Evolutionary conservation across 2,329 filamentous ascomycete species (phyloP), one percentile per base, ranked within the genome.

Genomic region (Apiospora koreana): DNA sequence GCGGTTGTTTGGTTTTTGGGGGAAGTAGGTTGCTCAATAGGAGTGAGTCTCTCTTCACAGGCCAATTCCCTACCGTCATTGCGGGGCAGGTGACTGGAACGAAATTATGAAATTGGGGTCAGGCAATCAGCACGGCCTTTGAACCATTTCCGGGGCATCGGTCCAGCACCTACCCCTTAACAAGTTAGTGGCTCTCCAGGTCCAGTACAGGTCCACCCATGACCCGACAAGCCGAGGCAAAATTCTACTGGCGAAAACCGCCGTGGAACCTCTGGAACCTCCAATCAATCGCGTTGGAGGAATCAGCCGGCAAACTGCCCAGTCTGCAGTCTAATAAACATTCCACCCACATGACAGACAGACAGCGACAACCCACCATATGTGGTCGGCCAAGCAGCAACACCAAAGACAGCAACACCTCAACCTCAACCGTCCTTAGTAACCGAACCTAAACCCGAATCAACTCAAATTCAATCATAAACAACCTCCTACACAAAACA

Each of bases 171-270:
- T 35, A 35, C 28, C 5, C 43, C 43, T 14, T 58, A 35, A 28
- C 14, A 12, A 35, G 28, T 28, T 54, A 54, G 48, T 23, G 46
- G n/a, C 46, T 10, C 23, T 48, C 10, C 46, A 48, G 46, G 45
- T 10, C 45, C 9, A 10, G 5, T 38, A 10, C 43, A 18, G 43
- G 45, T 23, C 45, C 50, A 58, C 50, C 54, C 18, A 38, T 1
- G 31, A n/a, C 54, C 54, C 54, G 54, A 62, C 31, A 62, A 38
- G 54, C 54, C 54, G 54, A 62, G 54, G 54, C 54, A 62, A 62
- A 62, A 62, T n/a, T 35, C 2, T 35, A 12, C 46, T 31, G 16
- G 16, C 16, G 31, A 25, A 54, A 31, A 31, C 7, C 5, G 25
- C 25, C 41, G 25, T 9, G 48, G 48, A 28, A 18, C 25, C 28